Evolutionary conservation across 1,284 basidiomycete genomes (phyloP), one percentile per base, ranked within the genome.

Genomic region (Puccinia hordei): DNA sequence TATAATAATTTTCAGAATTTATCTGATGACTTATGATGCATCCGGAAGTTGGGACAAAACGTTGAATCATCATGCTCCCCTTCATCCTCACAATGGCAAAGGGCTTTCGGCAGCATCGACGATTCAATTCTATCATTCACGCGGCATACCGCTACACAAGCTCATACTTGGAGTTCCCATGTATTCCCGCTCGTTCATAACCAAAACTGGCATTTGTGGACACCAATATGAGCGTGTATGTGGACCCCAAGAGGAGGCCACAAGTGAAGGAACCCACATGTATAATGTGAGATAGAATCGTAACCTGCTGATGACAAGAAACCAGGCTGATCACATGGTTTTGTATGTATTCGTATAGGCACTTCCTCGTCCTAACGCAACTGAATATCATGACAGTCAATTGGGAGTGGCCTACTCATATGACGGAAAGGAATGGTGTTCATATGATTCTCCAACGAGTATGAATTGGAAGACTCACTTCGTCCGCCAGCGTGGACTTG

Each of bases 351-450:
- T 35, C 38, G 27, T 27, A 0, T 44, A 80, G 77, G 38, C 35
- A 10, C 69, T 80, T 51, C 77, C 77, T 46, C 51, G 59, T 12
- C 53, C 69, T 15, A 61, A 61, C 22, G 51, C 77, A 19, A 73
- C 69, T 38, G 77, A 80, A 38, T 80, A 72, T 59, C 66, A 80
- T 73, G 77, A 80, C 66, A 33, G 41, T 33, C 27, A 80, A 22
- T 22, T 80, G 13, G 77, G 77, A 4, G 77, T 80, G 27, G 51
- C 68, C 22, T 80, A 63, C 46, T 71, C 66, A 41, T 80, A 61
- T n/a, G 77, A 80, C 33, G 77, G 77, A 19, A 73, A 65, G 30
- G 77, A 80, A 80, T 80, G 77, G 77, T 80, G 77, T 51, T 80
- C 77, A 17, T 80, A 80, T 38, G 77, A 80, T 63, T 41, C 66